phyloP scores from a whole-genome alignment of 2,329 filamentous ascomycete species.

The Aureobasidium sp. region DNA sequence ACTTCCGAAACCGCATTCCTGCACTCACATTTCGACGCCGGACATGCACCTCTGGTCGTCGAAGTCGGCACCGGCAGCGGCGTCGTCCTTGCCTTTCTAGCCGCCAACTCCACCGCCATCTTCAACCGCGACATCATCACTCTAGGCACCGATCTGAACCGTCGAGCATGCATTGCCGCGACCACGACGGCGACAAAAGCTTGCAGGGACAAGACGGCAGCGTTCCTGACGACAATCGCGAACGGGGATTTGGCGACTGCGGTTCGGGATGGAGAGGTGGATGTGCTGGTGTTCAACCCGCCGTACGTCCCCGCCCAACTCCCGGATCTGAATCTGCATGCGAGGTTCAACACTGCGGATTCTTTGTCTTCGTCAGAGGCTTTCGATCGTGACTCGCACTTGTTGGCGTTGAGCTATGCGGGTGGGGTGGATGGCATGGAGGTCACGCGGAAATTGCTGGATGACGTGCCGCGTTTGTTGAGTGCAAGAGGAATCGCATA shows the following conservation, averaged over 20 bases:
- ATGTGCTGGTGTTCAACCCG: conserved; percentile 92
- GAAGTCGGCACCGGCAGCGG: conserved; percentile 91
- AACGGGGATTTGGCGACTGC: conserved; percentile 63
- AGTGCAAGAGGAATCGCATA: conserved; percentile 71
- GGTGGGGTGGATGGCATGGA: conserved; percentile 91
- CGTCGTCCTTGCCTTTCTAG: conserved; percentile 82
- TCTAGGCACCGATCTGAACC: conserved; percentile 77
- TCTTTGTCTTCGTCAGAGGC: conserved; percentile 20
- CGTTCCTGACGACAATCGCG: conserved; percentile 56
- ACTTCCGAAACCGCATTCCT: conserved; percentile 63
- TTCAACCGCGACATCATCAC: conserved; percentile 68
- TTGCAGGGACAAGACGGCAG: background rate
- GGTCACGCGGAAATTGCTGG: conserved; percentile 73
- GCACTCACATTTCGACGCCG: conserved; percentile 48
- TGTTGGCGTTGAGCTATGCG: conserved; percentile 80
- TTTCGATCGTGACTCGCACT: conserved; percentile 75
- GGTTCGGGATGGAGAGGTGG: conserved; percentile 55
- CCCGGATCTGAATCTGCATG: conserved; percentile 35
- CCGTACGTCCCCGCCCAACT: conserved; percentile 69
- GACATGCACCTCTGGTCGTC: conserved; percentile 53
- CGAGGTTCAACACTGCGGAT: conserved; percentile 22
- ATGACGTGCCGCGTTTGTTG: conserved; percentile 59
- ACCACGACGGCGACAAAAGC: conserved; percentile 51
- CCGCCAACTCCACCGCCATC: conserved; percentile 64
- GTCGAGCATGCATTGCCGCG: conserved; percentile 73